Percentiles rank a stretch among this genome's conserved stretches.
phyloP scores from a whole-genome alignment of 768 basidiomycete species.

The Bullera alba region DNA sequence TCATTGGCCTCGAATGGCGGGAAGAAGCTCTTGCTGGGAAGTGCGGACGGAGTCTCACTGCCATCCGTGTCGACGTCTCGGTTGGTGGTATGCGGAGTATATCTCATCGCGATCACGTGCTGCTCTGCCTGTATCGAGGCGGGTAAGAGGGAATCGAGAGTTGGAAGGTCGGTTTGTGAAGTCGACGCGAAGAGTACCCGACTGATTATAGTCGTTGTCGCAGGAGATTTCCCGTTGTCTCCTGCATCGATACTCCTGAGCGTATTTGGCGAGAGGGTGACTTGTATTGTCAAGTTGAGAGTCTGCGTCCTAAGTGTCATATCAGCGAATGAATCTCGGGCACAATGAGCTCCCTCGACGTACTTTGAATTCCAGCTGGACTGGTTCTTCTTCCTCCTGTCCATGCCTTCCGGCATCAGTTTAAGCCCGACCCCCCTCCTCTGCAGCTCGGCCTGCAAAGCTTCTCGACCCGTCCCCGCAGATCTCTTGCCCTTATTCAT shows the following conservation, averaged over 20 bases:
- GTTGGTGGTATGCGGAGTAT: constrained; percentile 25
- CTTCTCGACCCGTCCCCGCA: constrained; percentile 38
- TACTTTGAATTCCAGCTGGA: constrained; percentile 78
- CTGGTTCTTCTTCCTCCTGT: constrained; percentile 65
- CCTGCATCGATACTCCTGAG: constrained; percentile 23
- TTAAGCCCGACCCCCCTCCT: constrained; percentile 65
- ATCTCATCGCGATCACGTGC: neutral
- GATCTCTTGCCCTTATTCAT: constrained; percentile 44
- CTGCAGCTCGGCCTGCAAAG: constrained; percentile 63
- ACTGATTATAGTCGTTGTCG: too few species aligned
- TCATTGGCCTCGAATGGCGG: constrained; percentile 56
- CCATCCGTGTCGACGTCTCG: constrained; percentile 11
- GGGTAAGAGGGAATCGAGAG: constrained; percentile 11
- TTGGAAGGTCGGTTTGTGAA: constrained; percentile 9
- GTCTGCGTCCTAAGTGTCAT: constrained; percentile 1
- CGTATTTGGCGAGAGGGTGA: constrained; percentile 48
- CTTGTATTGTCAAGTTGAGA: constrained; percentile 42
- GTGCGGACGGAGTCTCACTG: constrained; percentile 2
- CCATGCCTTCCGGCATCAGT: constrained; percentile 74
- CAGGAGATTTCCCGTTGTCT: too few species aligned
- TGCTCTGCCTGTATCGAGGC: neutral
- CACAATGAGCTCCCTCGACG: constrained; percentile 30
- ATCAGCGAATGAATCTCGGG: neutral
- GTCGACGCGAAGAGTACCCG: constrained; percentile 55
- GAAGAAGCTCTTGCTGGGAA: constrained; percentile 44